Evolutionary conservation across 2,329 filamentous ascomycete genomes (phyloP).

Genomic region (Aspergillus fumigatiaffinis): DNA sequence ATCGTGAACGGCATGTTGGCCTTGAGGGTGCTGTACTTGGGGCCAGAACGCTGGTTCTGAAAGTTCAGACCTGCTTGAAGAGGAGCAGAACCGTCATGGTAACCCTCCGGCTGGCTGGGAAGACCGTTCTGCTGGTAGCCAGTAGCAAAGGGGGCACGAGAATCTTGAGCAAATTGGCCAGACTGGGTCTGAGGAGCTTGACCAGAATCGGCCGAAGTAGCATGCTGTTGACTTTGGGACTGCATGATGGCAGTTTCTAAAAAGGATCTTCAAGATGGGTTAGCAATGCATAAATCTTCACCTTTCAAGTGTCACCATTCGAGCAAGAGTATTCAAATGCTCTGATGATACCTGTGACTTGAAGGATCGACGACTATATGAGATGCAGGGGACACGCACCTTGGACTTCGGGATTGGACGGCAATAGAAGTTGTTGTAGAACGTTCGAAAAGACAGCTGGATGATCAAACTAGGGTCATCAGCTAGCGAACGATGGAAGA

Average conservation of each 20-base stretch:
- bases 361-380: neutral
- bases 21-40: slow-evolving; percentile 27
- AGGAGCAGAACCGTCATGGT: slow-evolving; percentile 17
- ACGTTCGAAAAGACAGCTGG: neutral
- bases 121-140: slow-evolving; percentile 18
- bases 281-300: neutral
- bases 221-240: slow-evolving; percentile 20
- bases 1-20: slow-evolving; percentile 21
- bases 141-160: slow-evolving; percentile 20
- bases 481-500: neutral
- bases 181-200: slow-evolving; percentile 19
- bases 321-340: neutral
- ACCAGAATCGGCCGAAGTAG: slow-evolving; percentile 21
- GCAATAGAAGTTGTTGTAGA: neutral
- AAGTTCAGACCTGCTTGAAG: slow-evolving; percentile 24
- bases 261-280: slow-evolving; percentile 3
- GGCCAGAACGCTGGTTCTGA: slow-evolving; percentile 24
- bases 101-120: slow-evolving; percentile 16
- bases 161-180: slow-evolving; percentile 24
- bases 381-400: neutral
- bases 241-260: slow-evolving; percentile 19
- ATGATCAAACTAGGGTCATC: neutral
- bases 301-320: neutral
- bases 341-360: neutral
- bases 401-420: neutral